Percentiles rank a stretch among this genome's conserved stretches.
phyloP scores from a whole-genome alignment of 176 grass and related monocot genomes.

The Zoysia pacifica region DNA sequence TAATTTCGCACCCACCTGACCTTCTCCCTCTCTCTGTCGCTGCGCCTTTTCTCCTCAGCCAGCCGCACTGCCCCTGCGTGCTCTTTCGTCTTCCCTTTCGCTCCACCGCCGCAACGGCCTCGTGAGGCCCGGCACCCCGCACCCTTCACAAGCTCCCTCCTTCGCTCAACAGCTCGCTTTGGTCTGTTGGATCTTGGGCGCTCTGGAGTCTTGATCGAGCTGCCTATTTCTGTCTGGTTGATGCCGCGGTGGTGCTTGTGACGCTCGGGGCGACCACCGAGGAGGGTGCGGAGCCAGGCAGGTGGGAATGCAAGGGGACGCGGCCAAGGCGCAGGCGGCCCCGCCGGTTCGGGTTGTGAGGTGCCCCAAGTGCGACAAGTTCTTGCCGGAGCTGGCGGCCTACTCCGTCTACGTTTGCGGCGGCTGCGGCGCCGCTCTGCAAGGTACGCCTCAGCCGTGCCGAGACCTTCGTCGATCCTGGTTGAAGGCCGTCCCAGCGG shows the following conservation, averaged over 20 bases:
- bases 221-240: neutral
- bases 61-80: neutral
- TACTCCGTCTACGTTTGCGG: conserved; percentile 94
- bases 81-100: conserved; percentile 21
- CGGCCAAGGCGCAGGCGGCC: conserved; percentile 22
- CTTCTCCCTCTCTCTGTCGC: neutral
- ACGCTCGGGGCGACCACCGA: neutral
- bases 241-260: conserved; percentile 20
- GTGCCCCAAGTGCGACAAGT: conserved; percentile 94
- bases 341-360: conserved; percentile 80
- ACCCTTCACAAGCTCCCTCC: no score
- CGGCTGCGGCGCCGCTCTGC: conserved; percentile 78
- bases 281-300: neutral
- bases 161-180: no score
- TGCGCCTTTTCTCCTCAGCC: neutral
- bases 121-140: no score
- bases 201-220: neutral
- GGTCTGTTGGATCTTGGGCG: neutral
- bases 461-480: neutral
- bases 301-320: conserved; percentile 44
- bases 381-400: conserved; percentile 82
- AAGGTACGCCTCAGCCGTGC: conserved; percentile 41
- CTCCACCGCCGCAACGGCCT: neutral
- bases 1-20: conserved; percentile 38
- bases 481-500: neutral